Percentiles rank a stretch among this genome's conserved stretches.
phyloP scores from a whole-genome alignment of 2,329 filamentous ascomycete genomes.

The Corinectria fuckeliana region DNA sequence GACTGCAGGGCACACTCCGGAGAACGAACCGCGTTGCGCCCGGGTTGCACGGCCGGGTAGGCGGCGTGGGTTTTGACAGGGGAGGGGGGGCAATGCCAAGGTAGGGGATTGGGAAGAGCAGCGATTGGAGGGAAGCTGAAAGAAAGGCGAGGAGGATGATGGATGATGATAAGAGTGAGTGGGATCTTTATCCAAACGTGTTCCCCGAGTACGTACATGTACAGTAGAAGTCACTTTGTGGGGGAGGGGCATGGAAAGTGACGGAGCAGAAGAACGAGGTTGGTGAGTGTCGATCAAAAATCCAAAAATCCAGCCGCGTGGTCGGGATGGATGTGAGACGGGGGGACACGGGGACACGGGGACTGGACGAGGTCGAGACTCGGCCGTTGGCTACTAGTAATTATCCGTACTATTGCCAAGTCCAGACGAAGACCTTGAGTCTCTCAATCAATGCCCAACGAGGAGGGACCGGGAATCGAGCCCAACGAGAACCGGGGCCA shows the following conservation, averaged over 20 bases:
- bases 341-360: background rate
- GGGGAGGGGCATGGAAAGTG: background rate
- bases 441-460: background rate
- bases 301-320: background rate
- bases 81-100: background rate
- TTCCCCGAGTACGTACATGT: too few species aligned
- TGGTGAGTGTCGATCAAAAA: background rate
- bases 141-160: background rate
- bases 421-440: background rate
- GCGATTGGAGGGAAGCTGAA: conserved; percentile 10
- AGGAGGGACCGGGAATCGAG: background rate
- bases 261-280: background rate
- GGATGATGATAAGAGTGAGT: conserved; percentile 13
- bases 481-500: background rate
- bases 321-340: background rate
- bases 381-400: background rate
- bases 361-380: background rate
- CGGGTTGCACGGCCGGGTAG: background rate
- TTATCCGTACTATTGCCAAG: too few species aligned
- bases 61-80: conserved; percentile 14
- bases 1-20: too few species aligned
- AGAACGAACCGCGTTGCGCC: conserved; percentile 14
- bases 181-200: too few species aligned
- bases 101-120: conserved; percentile 1
- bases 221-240: background rate